Evolutionary conservation across 148 eudicot genomes (phyloP).

Genomic region (Silene conica): DNA sequence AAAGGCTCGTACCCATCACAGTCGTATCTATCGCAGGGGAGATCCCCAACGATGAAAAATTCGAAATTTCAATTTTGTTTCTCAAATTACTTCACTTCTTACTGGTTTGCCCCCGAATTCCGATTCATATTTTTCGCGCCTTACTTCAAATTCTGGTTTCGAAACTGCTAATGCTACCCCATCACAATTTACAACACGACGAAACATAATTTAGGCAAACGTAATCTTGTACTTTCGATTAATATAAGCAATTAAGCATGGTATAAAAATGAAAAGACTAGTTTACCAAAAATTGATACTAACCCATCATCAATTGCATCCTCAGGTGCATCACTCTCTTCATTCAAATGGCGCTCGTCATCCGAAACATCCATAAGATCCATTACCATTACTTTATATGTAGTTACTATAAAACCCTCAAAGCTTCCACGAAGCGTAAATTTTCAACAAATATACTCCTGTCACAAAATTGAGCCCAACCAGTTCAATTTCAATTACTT

Average conservation of each 20-base stretch:
- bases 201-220: background rate
- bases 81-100: too few species aligned
- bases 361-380: constrained; percentile 28
- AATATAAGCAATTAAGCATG: too few species aligned
- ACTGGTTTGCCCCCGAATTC: too few species aligned
- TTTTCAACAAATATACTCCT: constrained; percentile 1
- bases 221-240: background rate
- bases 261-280: background rate
- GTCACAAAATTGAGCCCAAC: background rate
- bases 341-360: constrained; percentile 26
- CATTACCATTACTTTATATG: constrained; percentile 30
- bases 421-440: background rate
- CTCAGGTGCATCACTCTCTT: constrained; percentile 25
- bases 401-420: background rate
- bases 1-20: too few species aligned
- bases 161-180: too few species aligned
- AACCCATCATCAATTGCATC: constrained; percentile 32
- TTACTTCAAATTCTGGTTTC: too few species aligned
- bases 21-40: too few species aligned
- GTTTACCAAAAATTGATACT: constrained; percentile 14
- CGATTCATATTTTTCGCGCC: too few species aligned
- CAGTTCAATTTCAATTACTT: constrained; percentile 19
- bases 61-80: too few species aligned
- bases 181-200: background rate
- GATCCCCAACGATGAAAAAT: too few species aligned